These are phyloP conservation scores for Tuber microsphaerosporum DNA, from an alignment of 495 filamentous ascomycete species.

Conservation along the genomic window DNA sequence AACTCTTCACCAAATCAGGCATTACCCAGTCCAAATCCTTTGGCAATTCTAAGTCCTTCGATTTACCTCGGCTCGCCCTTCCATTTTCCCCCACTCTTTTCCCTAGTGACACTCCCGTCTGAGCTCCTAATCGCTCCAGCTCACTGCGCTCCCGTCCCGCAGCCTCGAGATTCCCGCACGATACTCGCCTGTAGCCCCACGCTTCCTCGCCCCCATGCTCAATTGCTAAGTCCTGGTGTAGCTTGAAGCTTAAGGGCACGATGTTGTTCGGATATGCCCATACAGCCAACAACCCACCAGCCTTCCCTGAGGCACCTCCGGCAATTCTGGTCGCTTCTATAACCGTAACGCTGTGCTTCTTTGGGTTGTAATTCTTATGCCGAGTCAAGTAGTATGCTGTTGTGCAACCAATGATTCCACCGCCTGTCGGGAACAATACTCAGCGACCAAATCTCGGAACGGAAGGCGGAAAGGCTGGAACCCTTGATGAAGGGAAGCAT, in stretches of 20 bases:
- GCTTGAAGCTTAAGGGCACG: slow-evolving; percentile 75
- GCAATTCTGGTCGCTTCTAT: slow-evolving; percentile 85
- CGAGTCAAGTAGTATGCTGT: slow-evolving; percentile 89
- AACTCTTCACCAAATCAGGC: slow-evolving; percentile 56
- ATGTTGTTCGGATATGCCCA: slow-evolving; percentile 89
- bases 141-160: slow-evolving; percentile 45
- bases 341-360: slow-evolving; percentile 70
- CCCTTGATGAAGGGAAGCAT: background rate
- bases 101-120: slow-evolving; percentile 32
- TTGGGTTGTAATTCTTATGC: slow-evolving; percentile 73
- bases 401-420: slow-evolving; percentile 90
- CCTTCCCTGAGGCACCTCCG: slow-evolving; percentile 88
- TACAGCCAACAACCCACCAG: slow-evolving; percentile 78
- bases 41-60: slow-evolving; percentile 53
- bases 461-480: background rate
- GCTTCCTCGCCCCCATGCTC: slow-evolving; percentile 71
- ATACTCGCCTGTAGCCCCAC: slow-evolving; percentile 82
- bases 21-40: slow-evolving; percentile 82
- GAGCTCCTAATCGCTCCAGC: slow-evolving; percentile 34
- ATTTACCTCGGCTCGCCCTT: slow-evolving; percentile 42
- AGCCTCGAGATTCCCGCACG: slow-evolving; percentile 65
- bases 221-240: slow-evolving; percentile 76
- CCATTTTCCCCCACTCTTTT: slow-evolving; percentile 43
- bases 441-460: slow-evolving; percentile 6
- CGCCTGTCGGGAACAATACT: slow-evolving; percentile 51